phyloP scores from a whole-genome alignment of 306 rosid genomes.

The Inga laurina region DNA sequence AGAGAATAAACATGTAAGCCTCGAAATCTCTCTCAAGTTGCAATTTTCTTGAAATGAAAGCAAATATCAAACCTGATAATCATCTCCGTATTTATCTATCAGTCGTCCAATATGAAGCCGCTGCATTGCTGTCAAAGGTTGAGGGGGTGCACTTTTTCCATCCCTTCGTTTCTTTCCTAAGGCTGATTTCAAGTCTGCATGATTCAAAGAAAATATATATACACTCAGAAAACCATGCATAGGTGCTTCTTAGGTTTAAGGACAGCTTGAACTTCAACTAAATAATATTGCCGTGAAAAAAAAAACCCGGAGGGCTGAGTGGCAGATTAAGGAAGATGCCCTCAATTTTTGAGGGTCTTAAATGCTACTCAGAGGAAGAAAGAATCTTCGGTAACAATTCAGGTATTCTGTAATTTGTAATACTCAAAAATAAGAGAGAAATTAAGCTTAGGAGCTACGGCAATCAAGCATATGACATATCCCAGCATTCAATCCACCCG shows the following conservation, averaged over 20 bases:
- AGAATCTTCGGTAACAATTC: background rate
- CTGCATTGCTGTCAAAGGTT: slow-evolving; percentile 79
- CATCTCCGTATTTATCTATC: slow-evolving; percentile 68
- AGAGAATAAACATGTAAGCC: slow-evolving; percentile 1
- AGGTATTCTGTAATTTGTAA: background rate
- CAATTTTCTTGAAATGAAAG: background rate
- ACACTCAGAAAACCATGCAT: background rate
- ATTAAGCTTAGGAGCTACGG: background rate
- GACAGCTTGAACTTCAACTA: background rate
- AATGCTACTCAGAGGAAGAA: background rate
- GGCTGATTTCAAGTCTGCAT: slow-evolving; percentile 74
- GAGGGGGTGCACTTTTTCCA: slow-evolving; percentile 63
- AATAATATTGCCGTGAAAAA: background rate
- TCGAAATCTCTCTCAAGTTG: background rate
- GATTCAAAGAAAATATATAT: slow-evolving; percentile 19
- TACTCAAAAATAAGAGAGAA: background rate
- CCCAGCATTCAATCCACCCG: too few relatives aligned
- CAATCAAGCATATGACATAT: background rate
- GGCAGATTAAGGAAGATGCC: background rate
- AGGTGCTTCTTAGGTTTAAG: background rate
- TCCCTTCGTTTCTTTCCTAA: slow-evolving; percentile 86
- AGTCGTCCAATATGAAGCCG: slow-evolving; percentile 64
- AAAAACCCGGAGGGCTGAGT: background rate
- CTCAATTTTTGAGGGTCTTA: background rate
- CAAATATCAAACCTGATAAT: slow-evolving; percentile 53